phyloP scores from a whole-genome alignment of 2,329 filamentous ascomycete genomes.

The Endocalyx cinctus region DNA sequence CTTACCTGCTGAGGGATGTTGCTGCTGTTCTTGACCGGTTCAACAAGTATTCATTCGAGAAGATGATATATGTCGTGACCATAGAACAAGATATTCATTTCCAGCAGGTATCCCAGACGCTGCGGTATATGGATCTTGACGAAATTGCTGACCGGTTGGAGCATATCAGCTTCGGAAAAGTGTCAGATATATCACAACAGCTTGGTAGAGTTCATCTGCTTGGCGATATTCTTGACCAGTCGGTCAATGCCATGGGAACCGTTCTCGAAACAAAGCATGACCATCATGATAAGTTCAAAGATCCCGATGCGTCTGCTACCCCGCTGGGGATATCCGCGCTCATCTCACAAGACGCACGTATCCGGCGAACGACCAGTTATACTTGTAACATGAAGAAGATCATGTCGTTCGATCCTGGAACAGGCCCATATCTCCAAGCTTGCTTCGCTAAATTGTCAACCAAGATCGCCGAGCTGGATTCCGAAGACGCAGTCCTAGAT shows the following conservation, averaged over 20 bases:
- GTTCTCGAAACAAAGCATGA: slow-evolving; percentile 2
- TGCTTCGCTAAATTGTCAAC: slow-evolving; percentile 69
- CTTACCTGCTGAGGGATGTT: slow-evolving; percentile 67
- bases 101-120: slow-evolving; percentile 25
- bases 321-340: slow-evolving; percentile 8
- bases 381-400: slow-evolving; percentile 76
- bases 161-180: slow-evolving; percentile 44
- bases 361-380: slow-evolving; percentile 44
- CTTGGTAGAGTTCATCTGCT: slow-evolving; percentile 49
- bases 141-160: slow-evolving; percentile 30
- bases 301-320: slow-evolving; percentile 6
- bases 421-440: slow-evolving; percentile 80
- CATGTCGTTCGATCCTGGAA: slow-evolving; percentile 81
- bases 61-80: slow-evolving; percentile 37
- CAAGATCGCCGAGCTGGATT: slow-evolving; percentile 53
- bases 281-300: slow-evolving; percentile 1
- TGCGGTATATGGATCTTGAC: slow-evolving; percentile 31
- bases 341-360: slow-evolving; percentile 34
- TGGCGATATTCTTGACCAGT: slow-evolving; percentile 23
- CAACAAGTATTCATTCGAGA: slow-evolving; percentile 39
- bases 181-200: slow-evolving; percentile 37
- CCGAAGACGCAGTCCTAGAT: slow-evolving; percentile 53
- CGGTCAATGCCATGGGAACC: slow-evolving; percentile 3
- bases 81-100: slow-evolving; percentile 32
- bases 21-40: slow-evolving; percentile 60